Conservation (phyloP, 768 basidiomycete genomes). For the Pholiota conissans region DNA sequence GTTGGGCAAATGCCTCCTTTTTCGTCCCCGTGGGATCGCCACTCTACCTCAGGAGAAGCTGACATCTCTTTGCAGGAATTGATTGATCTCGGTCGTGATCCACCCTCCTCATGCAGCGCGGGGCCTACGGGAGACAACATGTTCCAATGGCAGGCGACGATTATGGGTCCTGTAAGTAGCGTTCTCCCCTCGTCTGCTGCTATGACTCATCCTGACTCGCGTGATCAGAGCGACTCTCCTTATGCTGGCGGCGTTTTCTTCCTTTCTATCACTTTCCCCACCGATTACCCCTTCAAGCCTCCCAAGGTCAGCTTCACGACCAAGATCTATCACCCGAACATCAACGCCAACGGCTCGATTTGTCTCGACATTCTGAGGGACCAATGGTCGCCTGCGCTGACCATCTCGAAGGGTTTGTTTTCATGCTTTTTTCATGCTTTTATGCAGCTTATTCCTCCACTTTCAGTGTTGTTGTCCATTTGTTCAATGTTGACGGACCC, state of each 20-base stretch:
- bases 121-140: slow-evolving; percentile 97
- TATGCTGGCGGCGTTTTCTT: slow-evolving; percentile 99
- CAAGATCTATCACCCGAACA: slow-evolving; percentile 99
- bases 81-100: slow-evolving; percentile 98
- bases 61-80: slow-evolving; percentile 73
- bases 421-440: neutral
- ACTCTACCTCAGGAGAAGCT: slow-evolving; percentile 15
- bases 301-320: slow-evolving; percentile 99
- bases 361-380: slow-evolving; percentile 98
- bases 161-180: slow-evolving; percentile 95
- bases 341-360: slow-evolving; percentile 99
- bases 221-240: slow-evolving; percentile 86
- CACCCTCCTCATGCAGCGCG: slow-evolving; percentile 98
- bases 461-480: slow-evolving; percentile 88
- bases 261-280: slow-evolving; percentile 90
- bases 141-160: slow-evolving; percentile 99
- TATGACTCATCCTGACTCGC: slow-evolving; percentile 26
- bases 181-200: slow-evolving; percentile 2
- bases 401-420: slow-evolving; percentile 91
- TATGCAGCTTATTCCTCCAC: neutral
- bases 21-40: slow-evolving; percentile 14
- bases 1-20: slow-evolving; percentile 11
- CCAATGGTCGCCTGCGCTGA: slow-evolving; percentile 98
- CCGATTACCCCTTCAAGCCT: slow-evolving; percentile 99
- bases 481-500: slow-evolving; percentile 99